Evolutionary conservation across 177 flowering plant genomes (phyloP).

Genomic region (Vitis hybrid): DNA sequence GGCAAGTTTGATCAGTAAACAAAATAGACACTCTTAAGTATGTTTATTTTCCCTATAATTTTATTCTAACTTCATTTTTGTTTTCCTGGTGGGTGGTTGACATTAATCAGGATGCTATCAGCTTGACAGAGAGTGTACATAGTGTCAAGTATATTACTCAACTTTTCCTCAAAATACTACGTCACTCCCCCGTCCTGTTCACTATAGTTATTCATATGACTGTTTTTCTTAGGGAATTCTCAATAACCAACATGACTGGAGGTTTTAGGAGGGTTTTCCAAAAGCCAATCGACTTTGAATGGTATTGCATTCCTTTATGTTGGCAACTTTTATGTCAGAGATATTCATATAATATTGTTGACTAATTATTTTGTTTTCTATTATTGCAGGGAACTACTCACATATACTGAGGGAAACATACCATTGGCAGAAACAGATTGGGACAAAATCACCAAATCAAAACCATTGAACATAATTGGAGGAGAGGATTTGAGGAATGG

Average conservation of each 20-base stretch:
- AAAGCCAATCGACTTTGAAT: conserved; percentile 79
- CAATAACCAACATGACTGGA: conserved; percentile 84
- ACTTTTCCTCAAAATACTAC: neutral
- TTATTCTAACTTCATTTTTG: neutral
- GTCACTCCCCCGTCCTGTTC: neutral
- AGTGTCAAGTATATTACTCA: conserved; percentile 59
- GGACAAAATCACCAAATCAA: conserved; percentile 53
- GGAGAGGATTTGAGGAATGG: conserved; percentile 25
- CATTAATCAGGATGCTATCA: conserved; percentile 64
- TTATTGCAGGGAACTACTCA: conserved; percentile 66
- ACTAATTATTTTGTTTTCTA: neutral
- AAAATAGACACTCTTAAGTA: neutral
- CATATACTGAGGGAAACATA: conserved; percentile 54
- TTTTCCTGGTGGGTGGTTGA: conserved; percentile 2
- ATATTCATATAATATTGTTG: neutral
- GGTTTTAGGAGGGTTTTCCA: conserved; percentile 82
- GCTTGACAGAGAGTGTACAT: conserved; percentile 71
- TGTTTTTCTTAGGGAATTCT: conserved; percentile 66
- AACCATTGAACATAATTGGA: conserved; percentile 15
- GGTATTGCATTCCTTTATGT: conserved; percentile 35
- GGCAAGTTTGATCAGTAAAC: no score
- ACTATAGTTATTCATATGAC: conserved; percentile 6
- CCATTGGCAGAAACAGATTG: conserved; percentile 85
- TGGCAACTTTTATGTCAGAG: neutral
- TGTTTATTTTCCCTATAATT: neutral